These are phyloP conservation scores for Erysimum cheiranthoides DNA, from an alignment of 345 rosid genomes.

Conservation along the genomic window DNA sequence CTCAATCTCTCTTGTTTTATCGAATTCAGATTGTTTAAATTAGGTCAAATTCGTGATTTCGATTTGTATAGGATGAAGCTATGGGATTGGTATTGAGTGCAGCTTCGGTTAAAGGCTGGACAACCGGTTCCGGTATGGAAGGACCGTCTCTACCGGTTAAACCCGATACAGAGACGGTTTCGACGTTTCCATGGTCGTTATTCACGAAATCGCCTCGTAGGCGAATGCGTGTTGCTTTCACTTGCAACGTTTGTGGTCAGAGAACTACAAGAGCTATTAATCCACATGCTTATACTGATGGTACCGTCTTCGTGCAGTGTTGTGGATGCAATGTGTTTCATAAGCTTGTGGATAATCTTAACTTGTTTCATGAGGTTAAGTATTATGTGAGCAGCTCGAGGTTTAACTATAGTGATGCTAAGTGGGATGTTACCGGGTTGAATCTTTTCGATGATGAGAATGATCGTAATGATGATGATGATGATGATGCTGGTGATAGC, in stretches of 20 bases:
- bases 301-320: slow-evolving; percentile 97
- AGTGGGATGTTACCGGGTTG: slow-evolving; percentile 64
- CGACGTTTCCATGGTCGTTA: slow-evolving; percentile 91
- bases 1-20: neutral
- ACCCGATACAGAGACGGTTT: slow-evolving; percentile 60
- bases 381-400: slow-evolving; percentile 68
- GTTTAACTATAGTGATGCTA: slow-evolving; percentile 61
- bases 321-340: slow-evolving; percentile 95
- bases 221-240: slow-evolving; percentile 93
- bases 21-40: neutral
- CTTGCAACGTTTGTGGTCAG: slow-evolving; percentile 88
- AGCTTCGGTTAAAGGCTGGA: slow-evolving; percentile 89
- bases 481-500: slow-evolving; percentile 43
- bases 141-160: slow-evolving; percentile 78
- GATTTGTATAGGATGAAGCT: slow-evolving; percentile 62
- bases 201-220: slow-evolving; percentile 92
- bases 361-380: slow-evolving; percentile 91
- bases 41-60: slow-evolving; percentile 1
- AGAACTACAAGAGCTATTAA: slow-evolving; percentile 94
- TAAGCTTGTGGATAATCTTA: slow-evolving; percentile 91
- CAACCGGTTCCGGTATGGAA: slow-evolving; percentile 94
- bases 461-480: neutral
- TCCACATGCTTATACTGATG: slow-evolving; percentile 90
- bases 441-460: slow-evolving; percentile 61
- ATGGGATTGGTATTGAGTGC: slow-evolving; percentile 91